Evolutionary conservation across 139 green algal species (phyloP).

Genomic region (Picochlorum sp.): DNA sequence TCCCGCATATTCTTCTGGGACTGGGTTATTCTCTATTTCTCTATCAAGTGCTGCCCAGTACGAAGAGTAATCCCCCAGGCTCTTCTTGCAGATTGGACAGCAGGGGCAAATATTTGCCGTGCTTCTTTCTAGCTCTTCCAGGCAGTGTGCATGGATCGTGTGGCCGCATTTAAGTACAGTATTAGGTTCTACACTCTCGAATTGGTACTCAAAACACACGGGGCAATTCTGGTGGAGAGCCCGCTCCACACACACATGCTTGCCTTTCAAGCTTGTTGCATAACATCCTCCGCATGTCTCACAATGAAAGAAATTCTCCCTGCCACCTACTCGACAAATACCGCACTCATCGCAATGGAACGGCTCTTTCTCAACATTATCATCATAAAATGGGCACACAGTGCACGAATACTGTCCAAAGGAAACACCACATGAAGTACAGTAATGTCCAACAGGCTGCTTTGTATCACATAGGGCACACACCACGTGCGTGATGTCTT

Average conservation of each 20-base stretch:
- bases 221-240: slow-evolving; percentile 86
- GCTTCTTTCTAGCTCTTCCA: slow-evolving; percentile 43
- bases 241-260: slow-evolving; percentile 82
- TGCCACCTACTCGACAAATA: slow-evolving; percentile 82
- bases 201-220: slow-evolving; percentile 86
- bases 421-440: slow-evolving; percentile 54
- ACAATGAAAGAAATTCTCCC: slow-evolving; percentile 92
- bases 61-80: slow-evolving; percentile 28
- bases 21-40: slow-evolving; percentile 43
- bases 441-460: slow-evolving; percentile 55
- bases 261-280: slow-evolving; percentile 43
- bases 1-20: slow-evolving; percentile 56
- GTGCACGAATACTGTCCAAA: slow-evolving; percentile 66
- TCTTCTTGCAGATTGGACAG: slow-evolving; percentile 72
- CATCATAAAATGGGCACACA: slow-evolving; percentile 80
- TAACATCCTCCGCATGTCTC: slow-evolving; percentile 87
- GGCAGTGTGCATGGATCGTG: slow-evolving; percentile 78
- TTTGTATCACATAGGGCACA: slow-evolving; percentile 64
- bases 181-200: slow-evolving; percentile 75
- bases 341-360: slow-evolving; percentile 83
- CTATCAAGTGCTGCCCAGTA: slow-evolving; percentile 56
- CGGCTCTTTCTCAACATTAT: slow-evolving; percentile 72
- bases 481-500: slow-evolving; percentile 60
- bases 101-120: slow-evolving; percentile 41
- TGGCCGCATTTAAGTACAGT: slow-evolving; percentile 85